These are phyloP conservation scores for Periconia sp. DNA, from an alignment of 2,329 filamentous ascomycete species.

Conservation along the genomic window DNA sequence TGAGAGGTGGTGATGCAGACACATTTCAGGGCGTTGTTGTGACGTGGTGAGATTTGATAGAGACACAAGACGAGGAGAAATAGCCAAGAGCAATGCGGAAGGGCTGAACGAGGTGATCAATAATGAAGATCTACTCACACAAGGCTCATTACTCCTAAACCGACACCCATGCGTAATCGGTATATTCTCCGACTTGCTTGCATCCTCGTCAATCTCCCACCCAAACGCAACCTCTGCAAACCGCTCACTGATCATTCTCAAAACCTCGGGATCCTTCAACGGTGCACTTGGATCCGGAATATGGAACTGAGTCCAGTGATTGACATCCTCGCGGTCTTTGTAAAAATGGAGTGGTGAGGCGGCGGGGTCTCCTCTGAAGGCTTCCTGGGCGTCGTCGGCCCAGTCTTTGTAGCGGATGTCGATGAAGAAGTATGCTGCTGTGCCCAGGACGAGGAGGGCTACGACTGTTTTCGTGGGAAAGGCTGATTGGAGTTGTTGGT, in stretches of 20 bases:
- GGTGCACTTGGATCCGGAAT: conserved; percentile 25
- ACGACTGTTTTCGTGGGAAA: conserved; percentile 42
- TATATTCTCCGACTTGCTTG: conserved; percentile 27
- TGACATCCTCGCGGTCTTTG: conserved; percentile 30
- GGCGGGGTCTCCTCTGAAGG: conserved; percentile 20
- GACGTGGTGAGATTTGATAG: neutral
- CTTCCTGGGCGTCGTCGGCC: conserved; percentile 25
- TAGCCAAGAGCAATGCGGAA: no score
- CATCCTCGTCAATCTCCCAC: conserved; percentile 36
- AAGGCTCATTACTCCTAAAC: conserved; percentile 37
- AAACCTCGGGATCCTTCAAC: conserved; percentile 26
- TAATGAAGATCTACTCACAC: conserved; percentile 19
- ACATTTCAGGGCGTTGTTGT: neutral
- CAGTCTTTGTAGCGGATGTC: conserved; percentile 26
- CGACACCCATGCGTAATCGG: conserved; percentile 41
- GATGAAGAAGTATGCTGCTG: conserved; percentile 29
- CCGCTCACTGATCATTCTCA: conserved; percentile 26
- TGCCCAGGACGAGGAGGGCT: conserved; percentile 27
- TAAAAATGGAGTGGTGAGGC: conserved; percentile 35
- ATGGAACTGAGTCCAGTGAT: conserved; percentile 33
- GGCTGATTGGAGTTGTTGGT: conserved; percentile 27
- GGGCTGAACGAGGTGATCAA: no score
- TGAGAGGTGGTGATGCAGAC: neutral
- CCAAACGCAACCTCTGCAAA: conserved; percentile 33
- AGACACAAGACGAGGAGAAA: neutral